phyloP scores from a whole-genome alignment of 176 grass and related monocot genomes.

The Triticum turgidum region DNA sequence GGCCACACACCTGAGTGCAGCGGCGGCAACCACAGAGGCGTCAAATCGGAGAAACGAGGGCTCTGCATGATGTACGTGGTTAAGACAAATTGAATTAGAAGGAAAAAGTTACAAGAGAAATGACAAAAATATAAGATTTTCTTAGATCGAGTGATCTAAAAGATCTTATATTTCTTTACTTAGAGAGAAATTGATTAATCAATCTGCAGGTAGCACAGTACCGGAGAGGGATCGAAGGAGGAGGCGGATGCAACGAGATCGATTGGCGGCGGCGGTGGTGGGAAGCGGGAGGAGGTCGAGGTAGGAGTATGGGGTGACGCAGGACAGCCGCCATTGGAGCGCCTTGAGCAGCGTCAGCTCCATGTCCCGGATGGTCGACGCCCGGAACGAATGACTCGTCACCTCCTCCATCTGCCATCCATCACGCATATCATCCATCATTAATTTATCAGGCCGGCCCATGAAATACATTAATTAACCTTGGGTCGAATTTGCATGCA shows the following conservation, averaged over 20 bases:
- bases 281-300: slow-evolving; percentile 31
- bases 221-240: slow-evolving; percentile 60
- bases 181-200: background rate
- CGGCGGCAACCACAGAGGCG: slow-evolving; percentile 38
- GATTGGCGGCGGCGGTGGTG: background rate
- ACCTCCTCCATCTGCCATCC: slow-evolving; percentile 54
- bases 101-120: background rate
- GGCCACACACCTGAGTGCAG: slow-evolving; percentile 44
- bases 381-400: slow-evolving; percentile 46
- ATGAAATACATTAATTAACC: background rate
- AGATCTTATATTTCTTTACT: too few species aligned
- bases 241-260: slow-evolving; percentile 25
- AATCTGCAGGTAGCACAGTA: background rate
- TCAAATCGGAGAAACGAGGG: slow-evolving; percentile 42
- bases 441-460: background rate
- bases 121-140: too few species aligned
- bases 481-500: background rate
- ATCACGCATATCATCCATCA: background rate
- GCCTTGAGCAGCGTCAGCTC: slow-evolving; percentile 74
- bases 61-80: slow-evolving; percentile 8
- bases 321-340: slow-evolving; percentile 71
- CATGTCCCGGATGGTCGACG: slow-evolving; percentile 58
- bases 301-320: slow-evolving; percentile 71
- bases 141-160: too few species aligned
- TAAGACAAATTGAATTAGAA: background rate